These are phyloP conservation scores for Primulina eburnea DNA, from an alignment of 257 asterid species.

Conservation along the genomic window DNA sequence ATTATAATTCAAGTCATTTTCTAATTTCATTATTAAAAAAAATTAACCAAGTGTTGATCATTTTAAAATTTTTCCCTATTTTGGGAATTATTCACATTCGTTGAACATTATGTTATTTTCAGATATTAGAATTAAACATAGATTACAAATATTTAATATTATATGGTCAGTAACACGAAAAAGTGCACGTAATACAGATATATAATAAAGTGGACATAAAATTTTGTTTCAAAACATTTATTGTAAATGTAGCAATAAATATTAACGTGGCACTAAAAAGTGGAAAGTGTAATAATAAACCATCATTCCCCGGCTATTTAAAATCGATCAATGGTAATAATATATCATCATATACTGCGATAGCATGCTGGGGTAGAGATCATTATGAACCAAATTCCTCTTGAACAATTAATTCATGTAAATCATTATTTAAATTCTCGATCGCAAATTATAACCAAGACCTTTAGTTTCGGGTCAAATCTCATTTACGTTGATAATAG, in stretches of 20 bases:
- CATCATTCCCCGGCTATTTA: not conserved
- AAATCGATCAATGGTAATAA: not conserved
- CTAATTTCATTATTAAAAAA: not conserved
- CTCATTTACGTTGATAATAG: too few species aligned
- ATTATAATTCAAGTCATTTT: not conserved
- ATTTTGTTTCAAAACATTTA: not conserved
- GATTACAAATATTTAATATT: too few species aligned
- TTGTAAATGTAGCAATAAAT: not conserved
- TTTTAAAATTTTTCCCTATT: not conserved
- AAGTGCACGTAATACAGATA: too few species aligned
- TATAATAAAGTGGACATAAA: not conserved
- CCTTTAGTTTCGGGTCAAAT: too few species aligned
- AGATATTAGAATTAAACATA: too few species aligned
- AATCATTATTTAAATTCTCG: too few species aligned
- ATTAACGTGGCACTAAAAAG: not conserved
- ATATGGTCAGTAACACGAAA: not conserved
- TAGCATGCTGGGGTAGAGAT: not conserved
- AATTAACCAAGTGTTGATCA: not conserved
- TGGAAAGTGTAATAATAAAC: too few species aligned
- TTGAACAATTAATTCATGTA: too few species aligned
- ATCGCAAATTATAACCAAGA: too few species aligned
- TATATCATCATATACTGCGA: not conserved
- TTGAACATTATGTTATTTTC: not conserved
- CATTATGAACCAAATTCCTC: not conserved
- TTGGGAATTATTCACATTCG: not conserved